Evolutionary conservation across 1,139 yeast genomes (phyloP).

Genomic region (Sugiyamaella neomexicana): DNA sequence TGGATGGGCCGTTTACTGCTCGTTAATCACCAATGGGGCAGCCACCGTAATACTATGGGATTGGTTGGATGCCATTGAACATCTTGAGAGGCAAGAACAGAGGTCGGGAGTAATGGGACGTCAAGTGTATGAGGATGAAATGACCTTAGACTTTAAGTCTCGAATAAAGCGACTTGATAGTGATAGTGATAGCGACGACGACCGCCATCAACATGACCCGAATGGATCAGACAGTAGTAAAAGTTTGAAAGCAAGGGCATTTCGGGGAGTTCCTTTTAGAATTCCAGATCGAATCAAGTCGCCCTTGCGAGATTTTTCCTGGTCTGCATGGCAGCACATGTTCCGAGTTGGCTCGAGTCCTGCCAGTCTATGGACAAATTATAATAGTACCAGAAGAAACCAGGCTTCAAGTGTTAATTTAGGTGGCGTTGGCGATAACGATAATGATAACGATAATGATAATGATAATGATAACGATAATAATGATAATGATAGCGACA

Average conservation of each 20-base stretch:
- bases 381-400: slow-evolving; percentile 5
- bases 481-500: neutral
- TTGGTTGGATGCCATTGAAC: slow-evolving; percentile 75
- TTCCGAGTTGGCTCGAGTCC: slow-evolving; percentile 16
- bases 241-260: neutral
- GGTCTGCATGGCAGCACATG: slow-evolving; percentile 11
- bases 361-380: slow-evolving; percentile 18
- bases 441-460: neutral
- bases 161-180: no score
- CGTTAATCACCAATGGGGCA: slow-evolving; percentile 52
- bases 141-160: slow-evolving; percentile 18
- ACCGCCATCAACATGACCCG: no score
- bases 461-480: neutral
- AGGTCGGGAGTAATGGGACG: slow-evolving; percentile 80
- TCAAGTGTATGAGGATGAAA: slow-evolving; percentile 26
- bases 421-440: neutral
- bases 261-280: neutral
- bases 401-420: slow-evolving; percentile 5
- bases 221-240: neutral
- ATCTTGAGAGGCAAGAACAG: slow-evolving; percentile 63
- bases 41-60: slow-evolving; percentile 80
- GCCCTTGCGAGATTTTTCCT: neutral
- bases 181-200: no score
- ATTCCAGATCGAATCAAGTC: slow-evolving; percentile 1
- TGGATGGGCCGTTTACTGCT: slow-evolving; percentile 73